Percentiles rank a stretch among this genome's conserved stretches.
Evolutionary conservation across 345 rosid species (phyloP).

Genomic region (Ricinus communis): DNA sequence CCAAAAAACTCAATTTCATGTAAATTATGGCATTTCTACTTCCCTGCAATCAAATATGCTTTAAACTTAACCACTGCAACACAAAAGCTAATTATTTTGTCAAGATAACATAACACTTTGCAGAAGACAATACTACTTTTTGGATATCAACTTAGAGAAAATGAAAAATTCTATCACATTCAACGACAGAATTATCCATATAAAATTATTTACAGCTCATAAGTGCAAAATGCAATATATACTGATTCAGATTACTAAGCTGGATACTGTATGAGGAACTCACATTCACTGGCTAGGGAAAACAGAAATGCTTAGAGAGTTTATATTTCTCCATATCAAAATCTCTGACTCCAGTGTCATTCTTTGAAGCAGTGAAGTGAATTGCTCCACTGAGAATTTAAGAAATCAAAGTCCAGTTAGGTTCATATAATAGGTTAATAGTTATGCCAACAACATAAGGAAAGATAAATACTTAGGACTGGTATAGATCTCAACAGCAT

Average conservation of each 20-base stretch:
- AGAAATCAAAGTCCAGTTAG: background rate
- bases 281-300: conserved; percentile 59
- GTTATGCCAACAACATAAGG: background rate
- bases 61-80: too few relatives aligned
- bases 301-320: conserved; percentile 43
- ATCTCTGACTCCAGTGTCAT: conserved; percentile 55
- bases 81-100: too few relatives aligned
- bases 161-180: background rate
- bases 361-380: conserved; percentile 56
- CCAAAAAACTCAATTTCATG: too few relatives aligned
- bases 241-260: too few relatives aligned
- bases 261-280: conserved; percentile 14
- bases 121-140: too few relatives aligned
- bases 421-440: too few relatives aligned
- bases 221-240: background rate
- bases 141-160: background rate
- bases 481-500: conserved; percentile 81
- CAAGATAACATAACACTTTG: too few relatives aligned
- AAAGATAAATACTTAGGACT: conserved; percentile 35
- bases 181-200: background rate
- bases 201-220: background rate
- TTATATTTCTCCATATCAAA: conserved; percentile 57
- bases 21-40: too few relatives aligned
- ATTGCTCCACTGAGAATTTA: conserved; percentile 40
- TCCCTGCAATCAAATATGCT: too few relatives aligned